Percentiles rank a stretch among this genome's conserved stretches.
Evolutionary conservation across 2,329 filamentous ascomycete genomes (phyloP).

Genomic region (Beauveria bassiana): DNA sequence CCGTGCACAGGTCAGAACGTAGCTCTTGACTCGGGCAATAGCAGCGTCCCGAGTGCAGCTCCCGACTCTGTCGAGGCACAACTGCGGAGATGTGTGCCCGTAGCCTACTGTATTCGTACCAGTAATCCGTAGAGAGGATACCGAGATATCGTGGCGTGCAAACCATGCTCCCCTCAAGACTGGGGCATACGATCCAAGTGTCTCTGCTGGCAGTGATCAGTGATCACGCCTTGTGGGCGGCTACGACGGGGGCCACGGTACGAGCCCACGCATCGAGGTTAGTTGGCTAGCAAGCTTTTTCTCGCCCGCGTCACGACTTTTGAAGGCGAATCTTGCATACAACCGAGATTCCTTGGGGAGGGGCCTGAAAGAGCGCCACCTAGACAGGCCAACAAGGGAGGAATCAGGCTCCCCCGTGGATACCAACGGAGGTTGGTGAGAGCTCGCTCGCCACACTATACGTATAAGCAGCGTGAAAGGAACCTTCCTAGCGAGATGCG

Average conservation of each 20-base stretch:
- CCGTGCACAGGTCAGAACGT: background rate
- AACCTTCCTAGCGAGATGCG: background rate
- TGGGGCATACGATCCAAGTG: background rate
- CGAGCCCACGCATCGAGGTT: background rate
- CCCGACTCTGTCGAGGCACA: background rate
- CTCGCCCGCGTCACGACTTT: background rate
- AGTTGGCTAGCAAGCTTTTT: background rate
- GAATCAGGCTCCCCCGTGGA: constrained; percentile 1
- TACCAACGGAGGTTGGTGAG: background rate
- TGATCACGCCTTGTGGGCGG: background rate
- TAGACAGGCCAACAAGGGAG: background rate
- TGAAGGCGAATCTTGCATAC: background rate
- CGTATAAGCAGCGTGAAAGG: background rate
- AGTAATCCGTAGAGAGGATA: background rate
- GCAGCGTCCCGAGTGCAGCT: background rate
- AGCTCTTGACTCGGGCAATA: background rate
- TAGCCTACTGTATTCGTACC: no score
- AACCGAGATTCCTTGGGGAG: background rate
- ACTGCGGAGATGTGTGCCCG: background rate
- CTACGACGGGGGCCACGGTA: background rate
- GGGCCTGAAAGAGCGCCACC: background rate
- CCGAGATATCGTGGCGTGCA: background rate
- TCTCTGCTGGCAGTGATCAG: background rate
- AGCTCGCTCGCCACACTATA: background rate
- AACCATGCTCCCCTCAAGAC: no score